Percentiles rank a stretch among this genome's conserved stretches.
Evolutionary conservation across 2,329 filamentous ascomycete species (phyloP).

Genomic region (Fusarium mangiferae): DNA sequence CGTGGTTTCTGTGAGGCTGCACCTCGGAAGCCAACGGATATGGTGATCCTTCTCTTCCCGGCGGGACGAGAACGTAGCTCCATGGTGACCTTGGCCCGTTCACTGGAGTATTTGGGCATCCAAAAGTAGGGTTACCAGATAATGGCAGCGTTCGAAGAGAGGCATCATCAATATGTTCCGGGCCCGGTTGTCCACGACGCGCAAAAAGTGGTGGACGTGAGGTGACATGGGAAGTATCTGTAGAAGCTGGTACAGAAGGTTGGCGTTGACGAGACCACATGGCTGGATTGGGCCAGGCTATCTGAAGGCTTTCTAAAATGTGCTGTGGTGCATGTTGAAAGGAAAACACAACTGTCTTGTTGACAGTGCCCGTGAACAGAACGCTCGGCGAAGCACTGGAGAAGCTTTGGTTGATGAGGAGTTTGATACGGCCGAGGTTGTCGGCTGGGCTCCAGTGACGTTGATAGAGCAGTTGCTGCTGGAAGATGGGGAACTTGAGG

Average conservation of each 20-base stretch:
- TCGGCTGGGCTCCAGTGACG: conserved; percentile 78
- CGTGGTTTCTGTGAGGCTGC: conserved; percentile 56
- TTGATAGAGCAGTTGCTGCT: conserved; percentile 74
- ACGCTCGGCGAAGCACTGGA: conserved; percentile 59
- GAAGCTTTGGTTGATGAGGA: conserved; percentile 80
- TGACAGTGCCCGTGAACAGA: conserved; percentile 71
- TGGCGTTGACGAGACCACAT: conserved; percentile 67
- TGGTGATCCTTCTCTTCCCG: not conserved
- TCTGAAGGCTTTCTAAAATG: conserved; percentile 75
- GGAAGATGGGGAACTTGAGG: conserved; percentile 80
- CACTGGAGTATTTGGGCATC: not conserved
- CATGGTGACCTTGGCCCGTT: not conserved
- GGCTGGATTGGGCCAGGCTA: conserved; percentile 81
- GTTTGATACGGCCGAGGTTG: conserved; percentile 77
- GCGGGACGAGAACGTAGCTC: not conserved
- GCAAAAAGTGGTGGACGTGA: not conserved
- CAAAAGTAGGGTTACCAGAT: not conserved
- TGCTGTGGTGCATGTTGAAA: conserved; percentile 87
- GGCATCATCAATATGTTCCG: not conserved
- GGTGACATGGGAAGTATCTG: conserved; percentile 53
- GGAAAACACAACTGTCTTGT: conserved; percentile 80
- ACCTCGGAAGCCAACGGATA: conserved; percentile 54
- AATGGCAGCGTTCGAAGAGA: not conserved
- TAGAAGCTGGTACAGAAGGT: not conserved
- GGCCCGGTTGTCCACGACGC: not conserved